Conservation (phyloP, 352 stramenopile genomes). For the Phytophthora agathidicida region DNA sequence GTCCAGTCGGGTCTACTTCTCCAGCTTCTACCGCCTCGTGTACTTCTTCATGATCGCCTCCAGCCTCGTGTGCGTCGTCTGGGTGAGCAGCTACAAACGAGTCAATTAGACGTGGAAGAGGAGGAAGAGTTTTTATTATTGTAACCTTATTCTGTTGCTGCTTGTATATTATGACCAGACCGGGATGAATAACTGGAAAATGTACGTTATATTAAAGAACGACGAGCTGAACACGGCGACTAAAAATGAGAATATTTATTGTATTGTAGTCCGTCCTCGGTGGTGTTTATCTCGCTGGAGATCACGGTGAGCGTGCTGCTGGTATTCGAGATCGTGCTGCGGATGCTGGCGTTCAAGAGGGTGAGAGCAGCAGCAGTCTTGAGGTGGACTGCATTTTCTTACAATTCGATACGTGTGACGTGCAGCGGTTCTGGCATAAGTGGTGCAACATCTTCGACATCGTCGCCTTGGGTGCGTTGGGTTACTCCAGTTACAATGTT, state of each 20-base stretch:
- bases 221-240: neutral
- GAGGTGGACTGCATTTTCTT: neutral
- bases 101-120: neutral
- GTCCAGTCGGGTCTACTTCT: constrained; percentile 86
- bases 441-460: constrained; percentile 90
- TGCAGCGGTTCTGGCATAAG: constrained; percentile 81
- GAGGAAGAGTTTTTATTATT: too few species aligned
- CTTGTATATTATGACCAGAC: constrained; percentile 42
- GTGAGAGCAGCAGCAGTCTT: constrained; percentile 32
- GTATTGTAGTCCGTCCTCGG: constrained; percentile 58
- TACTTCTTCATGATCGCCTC: constrained; percentile 85
- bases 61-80: constrained; percentile 75
- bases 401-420: neutral
- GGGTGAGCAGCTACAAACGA: constrained; percentile 41
- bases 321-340: constrained; percentile 80
- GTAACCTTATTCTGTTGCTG: neutral
- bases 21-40: constrained; percentile 70
- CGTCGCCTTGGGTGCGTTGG: constrained; percentile 58
- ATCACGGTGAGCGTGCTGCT: constrained; percentile 77
- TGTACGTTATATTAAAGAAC: constrained; percentile 37
- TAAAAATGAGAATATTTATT: neutral
- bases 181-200: constrained; percentile 74
- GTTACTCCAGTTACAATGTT: neutral
- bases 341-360: constrained; percentile 81
- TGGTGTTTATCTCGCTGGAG: constrained; percentile 84